A percentile compares a stretch with the other conserved stretches of the same genome.
Conservation (phyloP, 352 stramenopile genomes). For the Hyaloperonospora brassicae region DNA sequence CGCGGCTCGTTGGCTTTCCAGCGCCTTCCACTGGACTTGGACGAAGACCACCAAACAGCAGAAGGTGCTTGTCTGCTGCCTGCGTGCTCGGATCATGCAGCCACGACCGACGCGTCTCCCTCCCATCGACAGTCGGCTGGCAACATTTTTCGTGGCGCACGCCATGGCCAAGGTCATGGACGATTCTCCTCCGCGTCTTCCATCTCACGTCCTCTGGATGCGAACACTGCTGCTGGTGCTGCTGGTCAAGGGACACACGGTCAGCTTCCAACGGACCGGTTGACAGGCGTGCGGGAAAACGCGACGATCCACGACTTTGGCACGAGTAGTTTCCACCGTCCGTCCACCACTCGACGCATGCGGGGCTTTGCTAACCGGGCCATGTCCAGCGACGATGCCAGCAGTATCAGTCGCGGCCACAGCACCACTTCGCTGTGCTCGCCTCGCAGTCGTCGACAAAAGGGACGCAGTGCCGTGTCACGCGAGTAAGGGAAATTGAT, state of each 20-base stretch:
- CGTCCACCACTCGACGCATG: slow-evolving; percentile 14
- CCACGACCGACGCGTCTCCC: slow-evolving; percentile 14
- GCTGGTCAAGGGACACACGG: not conserved
- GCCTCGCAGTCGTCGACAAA: slow-evolving; percentile 41
- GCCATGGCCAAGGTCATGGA: slow-evolving; percentile 39
- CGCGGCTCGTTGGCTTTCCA: slow-evolving; percentile 81
- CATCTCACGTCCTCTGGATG: no score
- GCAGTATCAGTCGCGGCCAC: slow-evolving; percentile 11
- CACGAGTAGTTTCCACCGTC: slow-evolving; percentile 16
- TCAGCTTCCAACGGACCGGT: slow-evolving; percentile 1
- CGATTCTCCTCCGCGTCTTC: slow-evolving; percentile 46
- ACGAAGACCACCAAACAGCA: not conserved
- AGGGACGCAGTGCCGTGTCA: slow-evolving; percentile 17
- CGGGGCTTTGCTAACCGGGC: slow-evolving; percentile 24
- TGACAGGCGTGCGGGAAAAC: slow-evolving; percentile 16
- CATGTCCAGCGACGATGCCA: slow-evolving; percentile 30
- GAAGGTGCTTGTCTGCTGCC: not conserved
- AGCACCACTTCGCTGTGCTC: slow-evolving; percentile 15
- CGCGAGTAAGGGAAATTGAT: slow-evolving; percentile 14
- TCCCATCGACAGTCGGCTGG: slow-evolving; percentile 30
- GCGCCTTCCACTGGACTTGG: slow-evolving; percentile 27
- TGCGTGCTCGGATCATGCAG: slow-evolving; percentile 8
- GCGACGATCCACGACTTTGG: slow-evolving; percentile 12
- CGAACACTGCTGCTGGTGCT: not conserved
- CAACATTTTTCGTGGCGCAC: slow-evolving; percentile 59